phyloP scores from a whole-genome alignment of 306 rosid species.

The Quercus glauca region DNA sequence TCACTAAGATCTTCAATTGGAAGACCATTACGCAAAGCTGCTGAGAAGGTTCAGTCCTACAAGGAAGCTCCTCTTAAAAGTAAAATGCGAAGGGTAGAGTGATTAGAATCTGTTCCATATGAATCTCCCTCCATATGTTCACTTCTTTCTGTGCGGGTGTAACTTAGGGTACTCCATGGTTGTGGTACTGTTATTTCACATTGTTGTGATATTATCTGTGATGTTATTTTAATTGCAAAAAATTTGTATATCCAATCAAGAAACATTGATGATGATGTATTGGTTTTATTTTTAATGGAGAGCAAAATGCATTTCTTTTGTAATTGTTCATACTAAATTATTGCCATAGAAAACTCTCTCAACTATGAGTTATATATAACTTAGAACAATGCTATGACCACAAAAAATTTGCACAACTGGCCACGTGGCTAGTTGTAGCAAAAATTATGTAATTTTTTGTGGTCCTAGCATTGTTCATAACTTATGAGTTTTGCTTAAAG shows the following conservation, averaged over 20 bases:
- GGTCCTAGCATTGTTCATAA: too few species aligned
- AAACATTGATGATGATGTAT: not conserved
- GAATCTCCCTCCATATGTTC: not conserved
- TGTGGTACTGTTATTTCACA: not conserved
- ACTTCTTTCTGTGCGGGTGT: not conserved
- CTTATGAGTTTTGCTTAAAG: too few species aligned
- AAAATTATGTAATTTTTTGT: too few species aligned
- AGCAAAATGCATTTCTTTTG: not conserved
- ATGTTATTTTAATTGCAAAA: not conserved
- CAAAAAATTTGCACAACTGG: too few species aligned
- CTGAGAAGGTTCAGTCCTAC: slow-evolving; percentile 61
- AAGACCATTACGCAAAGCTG: slow-evolving; percentile 60
- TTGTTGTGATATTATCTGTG: not conserved
- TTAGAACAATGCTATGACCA: too few species aligned
- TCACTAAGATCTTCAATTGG: slow-evolving; percentile 51
- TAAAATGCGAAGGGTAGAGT: slow-evolving; percentile 61
- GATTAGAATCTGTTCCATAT: slow-evolving; percentile 11
- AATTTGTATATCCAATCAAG: not conserved
- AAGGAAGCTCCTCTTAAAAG: slow-evolving; percentile 51
- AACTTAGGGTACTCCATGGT: not conserved
- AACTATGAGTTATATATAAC: too few species aligned
- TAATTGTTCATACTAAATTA: not conserved
- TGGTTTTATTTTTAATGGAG: not conserved
- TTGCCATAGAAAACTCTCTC: too few species aligned
- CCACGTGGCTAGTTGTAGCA: too few species aligned